Evolutionary conservation across 2,329 filamentous ascomycete genomes (phyloP), one percentile per base, ranked within the genome.

Genomic region (Trichoderma endophyticum): DNA sequence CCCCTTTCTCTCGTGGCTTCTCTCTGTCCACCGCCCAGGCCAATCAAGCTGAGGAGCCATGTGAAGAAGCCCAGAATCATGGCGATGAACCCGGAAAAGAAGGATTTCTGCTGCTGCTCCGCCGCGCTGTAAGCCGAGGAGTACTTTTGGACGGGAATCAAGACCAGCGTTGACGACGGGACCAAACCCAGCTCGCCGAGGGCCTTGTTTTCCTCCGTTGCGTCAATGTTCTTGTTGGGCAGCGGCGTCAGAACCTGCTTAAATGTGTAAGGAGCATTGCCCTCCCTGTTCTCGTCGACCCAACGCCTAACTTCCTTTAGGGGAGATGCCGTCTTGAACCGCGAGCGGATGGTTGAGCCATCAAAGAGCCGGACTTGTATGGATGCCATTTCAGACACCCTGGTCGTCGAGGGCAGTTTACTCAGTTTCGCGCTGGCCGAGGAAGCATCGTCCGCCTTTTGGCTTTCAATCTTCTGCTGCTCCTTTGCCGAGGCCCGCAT

Each of bases 291-390:
- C 71, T 86, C 83, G 70, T 95, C 92, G 8, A 98, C 87, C 93
- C 94, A 98, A 7, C 85, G 82, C 8, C 95, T 88, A 1, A 98
- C 90, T 57, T 93, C 88, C 7, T 80, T 83, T 4, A 98, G 85
- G 0, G 87, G 92, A 7, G 88, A 85, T 2, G 83, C 83, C 26
- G 90, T 88, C 12, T 89, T 84, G 80, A 98, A 97, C 21, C 88
- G 89, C 4, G 86, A 87, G 54, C 94, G 90, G 21, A 98, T 88
- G 2, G 90, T 94, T 12, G 90, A 91, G 11, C 95, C 95, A 78
- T 98, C 94, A 71, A 97, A 92, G 0, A 97, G 85, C 8, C 95
- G 89, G 21, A 97, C 88, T 77, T 96, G 93, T 1, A 98, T 83
- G 21, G 91, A 88, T 1, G 82, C 79, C 75, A 79, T 79, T 18